Conservation (phyloP, 1,284 basidiomycete species). For the Anthracocystis setariae region DNA sequence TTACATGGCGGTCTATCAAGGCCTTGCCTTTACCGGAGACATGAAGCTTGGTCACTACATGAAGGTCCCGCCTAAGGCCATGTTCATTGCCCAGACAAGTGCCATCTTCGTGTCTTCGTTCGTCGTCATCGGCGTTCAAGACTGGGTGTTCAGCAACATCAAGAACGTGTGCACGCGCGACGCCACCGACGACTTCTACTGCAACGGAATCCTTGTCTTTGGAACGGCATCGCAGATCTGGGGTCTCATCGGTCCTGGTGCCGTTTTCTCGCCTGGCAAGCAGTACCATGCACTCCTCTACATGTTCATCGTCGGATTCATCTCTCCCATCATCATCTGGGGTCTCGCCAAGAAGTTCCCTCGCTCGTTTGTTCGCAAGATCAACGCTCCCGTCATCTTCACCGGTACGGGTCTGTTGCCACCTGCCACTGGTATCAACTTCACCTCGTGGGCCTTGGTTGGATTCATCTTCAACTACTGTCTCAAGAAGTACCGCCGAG, state of each 20-base stretch:
- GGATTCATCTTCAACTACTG: conserved; percentile 70
- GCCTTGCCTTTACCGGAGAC: conserved; percentile 74
- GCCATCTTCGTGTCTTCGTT: conserved; percentile 77
- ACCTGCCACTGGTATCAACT: conserved; percentile 67
- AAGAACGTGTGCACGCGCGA: conserved; percentile 74
- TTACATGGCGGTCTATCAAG: conserved; percentile 75
- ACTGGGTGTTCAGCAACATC: conserved; percentile 80
- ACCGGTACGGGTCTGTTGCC: conserved; percentile 60
- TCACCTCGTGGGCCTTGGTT: conserved; percentile 67
- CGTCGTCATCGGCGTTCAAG: conserved; percentile 71
- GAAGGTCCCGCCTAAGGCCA: conserved; percentile 72
- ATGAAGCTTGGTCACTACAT: conserved; percentile 72
- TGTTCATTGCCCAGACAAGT: conserved; percentile 74
- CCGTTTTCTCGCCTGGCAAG: conserved; percentile 55
- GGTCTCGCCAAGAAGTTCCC: conserved; percentile 53
- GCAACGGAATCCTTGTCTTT: conserved; percentile 55
- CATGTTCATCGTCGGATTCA: conserved; percentile 59
- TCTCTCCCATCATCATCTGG: conserved; percentile 60
- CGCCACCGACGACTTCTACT: conserved; percentile 62
- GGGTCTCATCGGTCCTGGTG: conserved; percentile 69
- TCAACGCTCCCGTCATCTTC: conserved; percentile 62
- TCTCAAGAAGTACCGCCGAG: conserved; percentile 61
- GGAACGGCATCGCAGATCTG: conserved; percentile 62
- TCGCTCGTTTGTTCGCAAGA: conserved; percentile 47
- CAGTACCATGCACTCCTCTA: conserved; percentile 56